Conservation (phyloP, 1,139 yeast genomes). For the Arxiozyma heterogenica region DNA sequence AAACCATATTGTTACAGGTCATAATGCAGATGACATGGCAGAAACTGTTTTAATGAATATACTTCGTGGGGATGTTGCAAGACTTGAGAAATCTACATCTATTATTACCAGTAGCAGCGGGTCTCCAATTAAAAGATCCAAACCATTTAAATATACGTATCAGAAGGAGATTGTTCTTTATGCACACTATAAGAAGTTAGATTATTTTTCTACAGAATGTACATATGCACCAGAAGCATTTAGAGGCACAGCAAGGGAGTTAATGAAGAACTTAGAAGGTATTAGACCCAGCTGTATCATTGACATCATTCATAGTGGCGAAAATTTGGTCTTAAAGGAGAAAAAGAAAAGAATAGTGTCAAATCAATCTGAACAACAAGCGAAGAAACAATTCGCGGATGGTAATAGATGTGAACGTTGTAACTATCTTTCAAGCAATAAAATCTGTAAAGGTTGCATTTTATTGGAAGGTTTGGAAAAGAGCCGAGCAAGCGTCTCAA, state of each 20-base stretch:
- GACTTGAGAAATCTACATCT: constrained; percentile 83
- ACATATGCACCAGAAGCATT: constrained; percentile 98
- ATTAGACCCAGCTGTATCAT: constrained; percentile 88
- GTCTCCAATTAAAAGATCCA: constrained; percentile 78
- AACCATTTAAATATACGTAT: constrained; percentile 91
- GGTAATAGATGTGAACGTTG: constrained; percentile 80
- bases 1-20: constrained; percentile 92
- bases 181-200: constrained; percentile 92
- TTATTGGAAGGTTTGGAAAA: constrained; percentile 76
- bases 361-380: background rate
- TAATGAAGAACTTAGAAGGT: constrained; percentile 81
- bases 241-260: constrained; percentile 91
- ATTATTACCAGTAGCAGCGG: constrained; percentile 75
- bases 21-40: constrained; percentile 98
- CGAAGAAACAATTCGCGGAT: constrained; percentile 34
- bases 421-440: constrained; percentile 84
- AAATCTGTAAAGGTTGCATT: constrained; percentile 87
- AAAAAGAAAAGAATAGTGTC: constrained; percentile 25
- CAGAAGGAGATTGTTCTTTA: constrained; percentile 96
- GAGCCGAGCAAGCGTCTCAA: constrained; percentile 51
- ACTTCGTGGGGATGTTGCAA: constrained; percentile 89
- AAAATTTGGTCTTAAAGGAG: constrained; percentile 55
- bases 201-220: constrained; percentile 95
- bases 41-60: constrained; percentile 95
- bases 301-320: constrained; percentile 93